phyloP scores from a whole-genome alignment of 2,329 filamentous ascomycete species.

The Amesomyces nigricolor region DNA sequence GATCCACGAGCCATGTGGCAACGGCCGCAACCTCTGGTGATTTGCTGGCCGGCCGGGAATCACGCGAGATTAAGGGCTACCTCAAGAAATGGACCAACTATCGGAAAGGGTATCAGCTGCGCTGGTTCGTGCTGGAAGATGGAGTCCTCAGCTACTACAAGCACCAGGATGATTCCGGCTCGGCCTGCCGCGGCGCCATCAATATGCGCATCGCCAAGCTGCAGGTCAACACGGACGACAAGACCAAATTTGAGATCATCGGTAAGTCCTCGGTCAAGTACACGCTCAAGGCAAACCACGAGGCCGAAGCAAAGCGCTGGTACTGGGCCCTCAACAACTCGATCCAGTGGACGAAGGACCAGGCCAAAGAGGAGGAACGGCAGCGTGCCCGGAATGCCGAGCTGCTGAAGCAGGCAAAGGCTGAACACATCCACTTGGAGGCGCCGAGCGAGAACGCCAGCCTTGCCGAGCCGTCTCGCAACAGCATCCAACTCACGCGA shows the following conservation, averaged over 20 bases:
- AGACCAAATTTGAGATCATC: conserved; percentile 95
- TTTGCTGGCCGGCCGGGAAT: conserved; percentile 71
- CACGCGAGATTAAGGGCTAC: conserved; percentile 96
- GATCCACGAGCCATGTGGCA: conserved; percentile 58
- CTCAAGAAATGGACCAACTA: conserved; percentile 99
- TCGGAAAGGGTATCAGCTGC: conserved; percentile 88
- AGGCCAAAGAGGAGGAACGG: conserved; percentile 82
- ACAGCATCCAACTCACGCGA: conserved; percentile 42
- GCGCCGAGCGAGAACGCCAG: conserved; percentile 49
- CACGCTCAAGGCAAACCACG: conserved; percentile 93
- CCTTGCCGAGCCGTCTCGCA: conserved; percentile 40
- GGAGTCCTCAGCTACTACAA: conserved; percentile 98
- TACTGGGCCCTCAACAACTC: conserved; percentile 99
- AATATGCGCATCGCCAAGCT: conserved; percentile 96
- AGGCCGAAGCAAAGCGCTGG: conserved; percentile 97
- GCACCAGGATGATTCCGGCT: conserved; percentile 94
- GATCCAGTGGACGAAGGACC: conserved; percentile 97
- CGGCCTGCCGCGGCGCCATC: conserved; percentile 93
- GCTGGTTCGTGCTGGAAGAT: conserved; percentile 97
- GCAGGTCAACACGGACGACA: conserved; percentile 95
- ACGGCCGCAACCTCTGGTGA: conserved; percentile 51
- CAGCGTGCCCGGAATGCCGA: conserved; percentile 70
- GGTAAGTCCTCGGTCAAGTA: conserved; percentile 99
- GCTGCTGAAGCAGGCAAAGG: conserved; percentile 70
- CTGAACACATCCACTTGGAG: conserved; percentile 55